Conservation (phyloP, 2,329 filamentous ascomycete species). For the Claviceps purpurea region DNA sequence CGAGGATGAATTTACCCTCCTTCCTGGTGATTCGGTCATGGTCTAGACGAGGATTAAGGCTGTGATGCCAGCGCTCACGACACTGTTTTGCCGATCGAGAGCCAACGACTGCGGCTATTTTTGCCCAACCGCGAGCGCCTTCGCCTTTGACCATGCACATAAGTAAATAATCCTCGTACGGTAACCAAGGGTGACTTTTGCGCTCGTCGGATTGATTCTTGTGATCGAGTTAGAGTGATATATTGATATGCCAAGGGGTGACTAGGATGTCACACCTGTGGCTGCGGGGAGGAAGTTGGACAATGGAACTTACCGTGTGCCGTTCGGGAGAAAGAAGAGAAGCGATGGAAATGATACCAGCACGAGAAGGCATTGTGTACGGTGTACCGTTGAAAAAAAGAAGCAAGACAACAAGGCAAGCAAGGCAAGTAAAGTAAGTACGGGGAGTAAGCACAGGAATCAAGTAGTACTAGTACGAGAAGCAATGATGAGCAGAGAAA, state of each 20-base stretch:
- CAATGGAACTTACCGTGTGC: too few species aligned
- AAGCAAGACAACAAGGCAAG: background rate
- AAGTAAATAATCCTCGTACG: too few species aligned
- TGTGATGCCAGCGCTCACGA: constrained; percentile 86
- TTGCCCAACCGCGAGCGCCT: constrained; percentile 79
- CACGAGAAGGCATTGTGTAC: background rate
- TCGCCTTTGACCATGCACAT: constrained; percentile 22
- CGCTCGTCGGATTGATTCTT: too few species aligned
- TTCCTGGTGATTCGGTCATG: constrained; percentile 61
- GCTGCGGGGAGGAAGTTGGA: background rate
- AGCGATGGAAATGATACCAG: background rate
- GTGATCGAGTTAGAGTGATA: too few species aligned
- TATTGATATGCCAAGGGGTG: too few species aligned
- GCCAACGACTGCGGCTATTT: constrained; percentile 62
- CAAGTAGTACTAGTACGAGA: too few species aligned
- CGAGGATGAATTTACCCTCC: constrained; percentile 62
- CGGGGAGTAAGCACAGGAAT: too few species aligned
- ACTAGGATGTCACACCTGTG: background rate
- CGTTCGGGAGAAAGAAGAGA: background rate
- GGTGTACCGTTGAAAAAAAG: background rate
- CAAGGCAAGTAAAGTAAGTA: background rate
- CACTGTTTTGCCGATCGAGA: constrained; percentile 87
- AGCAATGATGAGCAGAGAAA: background rate
- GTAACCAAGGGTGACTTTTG: too few species aligned
- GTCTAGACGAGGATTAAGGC: constrained; percentile 65